These are phyloP conservation scores for Carex scoparia DNA, from an alignment of 176 grass and related monocot species.

Conservation along the genomic window DNA sequence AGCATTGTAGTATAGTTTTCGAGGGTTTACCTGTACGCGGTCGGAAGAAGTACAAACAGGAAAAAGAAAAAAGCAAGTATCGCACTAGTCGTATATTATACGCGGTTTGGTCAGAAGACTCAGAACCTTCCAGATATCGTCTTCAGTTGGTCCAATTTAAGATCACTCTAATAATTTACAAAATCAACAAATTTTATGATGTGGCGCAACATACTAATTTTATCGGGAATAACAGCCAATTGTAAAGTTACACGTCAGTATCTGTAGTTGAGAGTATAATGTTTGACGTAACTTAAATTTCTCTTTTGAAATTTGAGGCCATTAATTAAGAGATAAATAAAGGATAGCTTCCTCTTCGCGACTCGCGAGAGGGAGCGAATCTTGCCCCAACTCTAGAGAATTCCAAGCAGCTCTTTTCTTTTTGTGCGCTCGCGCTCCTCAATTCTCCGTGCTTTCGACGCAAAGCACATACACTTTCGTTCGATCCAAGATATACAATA, in stretches of 20 bases:
- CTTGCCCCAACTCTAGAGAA: conserved; percentile 3
- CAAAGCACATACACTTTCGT: neutral
- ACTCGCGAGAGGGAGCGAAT: neutral
- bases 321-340: conserved; percentile 12
- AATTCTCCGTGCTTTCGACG: conserved; percentile 1
- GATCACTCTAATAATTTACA: neutral
- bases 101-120: neutral
- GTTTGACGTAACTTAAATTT: neutral
- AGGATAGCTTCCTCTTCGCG: neutral
- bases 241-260: neutral
- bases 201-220: neutral
- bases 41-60: neutral
- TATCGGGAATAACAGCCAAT: neutral
- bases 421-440: neutral
- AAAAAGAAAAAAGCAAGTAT: neutral
- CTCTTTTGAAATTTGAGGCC: neutral
- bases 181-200: neutral
- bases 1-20: neutral
- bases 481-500: conserved; percentile 18
- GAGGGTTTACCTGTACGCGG: neutral
- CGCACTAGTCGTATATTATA: neutral
- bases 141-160: neutral
- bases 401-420: neutral
- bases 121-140: conserved; percentile 11
- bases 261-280: neutral